A percentile compares a stretch with the other conserved stretches of the same genome.
Evolutionary conservation across 805 yeast genomes (phyloP).

Genomic region (Yamadazyma scolyti): DNA sequence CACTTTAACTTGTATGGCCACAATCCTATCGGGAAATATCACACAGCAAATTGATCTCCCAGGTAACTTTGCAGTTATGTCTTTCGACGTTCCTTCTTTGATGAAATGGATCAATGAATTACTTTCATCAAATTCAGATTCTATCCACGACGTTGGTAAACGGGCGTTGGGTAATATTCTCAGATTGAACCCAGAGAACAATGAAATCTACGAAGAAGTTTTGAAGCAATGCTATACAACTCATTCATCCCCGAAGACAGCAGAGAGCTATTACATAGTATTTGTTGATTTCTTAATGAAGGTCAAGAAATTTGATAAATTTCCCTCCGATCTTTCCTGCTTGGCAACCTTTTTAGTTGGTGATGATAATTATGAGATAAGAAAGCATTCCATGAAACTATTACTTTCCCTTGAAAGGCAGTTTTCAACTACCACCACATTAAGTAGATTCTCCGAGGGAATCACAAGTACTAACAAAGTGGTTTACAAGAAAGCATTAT

Average conservation of each 20-base stretch:
- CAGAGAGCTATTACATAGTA: conserved; percentile 68
- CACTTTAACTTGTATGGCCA: conserved; percentile 80
- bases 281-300: conserved; percentile 62
- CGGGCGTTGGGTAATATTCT: conserved; percentile 69
- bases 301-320: conserved; percentile 43
- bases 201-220: conserved; percentile 53
- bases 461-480: conserved; percentile 73
- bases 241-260: conserved; percentile 45
- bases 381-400: conserved; percentile 71
- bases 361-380: conserved; percentile 60
- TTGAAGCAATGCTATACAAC: conserved; percentile 69
- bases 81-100: conserved; percentile 68
- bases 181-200: conserved; percentile 51
- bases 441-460: conserved; percentile 59
- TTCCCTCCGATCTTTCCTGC: conserved; percentile 66
- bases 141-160: conserved; percentile 59
- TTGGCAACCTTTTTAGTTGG: conserved; percentile 78
- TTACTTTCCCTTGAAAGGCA: conserved; percentile 59
- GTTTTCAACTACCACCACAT: conserved; percentile 45
- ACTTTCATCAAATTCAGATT: conserved; percentile 55
- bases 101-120: conserved; percentile 80
- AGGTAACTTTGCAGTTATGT: conserved; percentile 49
- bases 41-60: conserved; percentile 44
- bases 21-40: conserved; percentile 72
- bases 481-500: conserved; percentile 82